Conservation (phyloP, 352 stramenopile species). For the Phytopythium chamaehyphon region DNA sequence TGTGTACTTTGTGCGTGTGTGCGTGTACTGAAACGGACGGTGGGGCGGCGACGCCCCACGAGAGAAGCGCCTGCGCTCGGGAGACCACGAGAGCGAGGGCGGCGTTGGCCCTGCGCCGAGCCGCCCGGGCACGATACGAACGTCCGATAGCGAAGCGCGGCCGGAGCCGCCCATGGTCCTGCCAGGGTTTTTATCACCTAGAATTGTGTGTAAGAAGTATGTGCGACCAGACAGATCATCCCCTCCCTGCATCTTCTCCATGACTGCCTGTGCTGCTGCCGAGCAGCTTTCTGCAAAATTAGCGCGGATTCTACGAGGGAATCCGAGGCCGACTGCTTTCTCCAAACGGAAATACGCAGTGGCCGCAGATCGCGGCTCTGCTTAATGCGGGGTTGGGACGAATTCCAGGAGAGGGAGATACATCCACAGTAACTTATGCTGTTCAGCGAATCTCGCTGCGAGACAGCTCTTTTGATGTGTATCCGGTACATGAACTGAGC, state of each 20-base stretch:
- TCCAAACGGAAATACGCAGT: too few relatives aligned
- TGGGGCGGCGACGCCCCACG: constrained; percentile 4
- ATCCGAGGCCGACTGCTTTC: too few relatives aligned
- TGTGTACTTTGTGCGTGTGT: constrained; percentile 10
- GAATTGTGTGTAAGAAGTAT: constrained; percentile 88
- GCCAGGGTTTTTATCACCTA: constrained; percentile 88
- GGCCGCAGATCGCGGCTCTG: too few relatives aligned
- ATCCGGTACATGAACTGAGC: too few relatives aligned
- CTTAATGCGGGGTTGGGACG: too few relatives aligned
- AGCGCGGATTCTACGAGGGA: too few relatives aligned
- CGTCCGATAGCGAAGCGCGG: constrained; percentile 47
- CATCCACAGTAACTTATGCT: too few relatives aligned
- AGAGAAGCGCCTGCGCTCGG: constrained; percentile 37
- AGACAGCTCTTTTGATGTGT: too few relatives aligned
- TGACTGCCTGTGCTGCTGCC: not conserved
- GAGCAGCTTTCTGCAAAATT: too few relatives aligned
- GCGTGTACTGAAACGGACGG: constrained; percentile 13
- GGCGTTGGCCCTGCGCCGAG: constrained; percentile 3
- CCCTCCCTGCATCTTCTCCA: not conserved
- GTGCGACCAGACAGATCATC: constrained; percentile 59
- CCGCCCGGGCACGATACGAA: constrained; percentile 57
- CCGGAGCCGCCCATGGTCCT: constrained; percentile 41
- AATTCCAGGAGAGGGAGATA: too few relatives aligned
- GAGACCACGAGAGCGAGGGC: constrained; percentile 15
- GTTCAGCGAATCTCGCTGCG: too few relatives aligned